Evolutionary conservation across 352 stramenopile species (phyloP).

Genomic region (Phytophthora rubi): DNA sequence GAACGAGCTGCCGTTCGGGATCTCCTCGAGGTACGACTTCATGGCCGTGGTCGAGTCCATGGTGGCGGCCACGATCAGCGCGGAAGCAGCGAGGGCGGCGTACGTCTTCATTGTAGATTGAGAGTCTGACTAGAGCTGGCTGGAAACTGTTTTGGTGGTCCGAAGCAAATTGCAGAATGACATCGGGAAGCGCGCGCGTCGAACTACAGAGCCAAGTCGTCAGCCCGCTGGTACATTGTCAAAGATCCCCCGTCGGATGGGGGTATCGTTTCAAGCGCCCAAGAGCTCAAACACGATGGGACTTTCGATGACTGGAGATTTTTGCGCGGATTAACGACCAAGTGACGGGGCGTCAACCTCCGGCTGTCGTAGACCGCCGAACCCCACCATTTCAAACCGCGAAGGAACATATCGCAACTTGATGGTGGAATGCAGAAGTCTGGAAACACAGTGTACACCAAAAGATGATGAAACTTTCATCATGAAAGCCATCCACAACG

Average conservation of each 20-base stretch:
- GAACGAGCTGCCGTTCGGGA: constrained; percentile 54
- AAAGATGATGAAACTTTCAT: no score
- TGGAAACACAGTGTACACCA: no score
- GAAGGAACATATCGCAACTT: no score
- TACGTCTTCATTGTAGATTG: constrained; percentile 29
- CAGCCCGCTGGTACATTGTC: constrained; percentile 11
- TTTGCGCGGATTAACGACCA: constrained; percentile 7
- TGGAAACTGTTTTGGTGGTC: constrained; percentile 20
- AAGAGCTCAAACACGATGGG: constrained; percentile 22
- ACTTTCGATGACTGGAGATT: constrained; percentile 9
- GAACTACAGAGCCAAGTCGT: constrained; percentile 24
- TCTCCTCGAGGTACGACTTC: constrained; percentile 37
- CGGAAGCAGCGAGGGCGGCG: constrained; percentile 26
- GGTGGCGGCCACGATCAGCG: constrained; percentile 28
- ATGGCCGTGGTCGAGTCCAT: constrained; percentile 26
- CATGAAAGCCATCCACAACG: no score
- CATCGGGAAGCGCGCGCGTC: background rate
- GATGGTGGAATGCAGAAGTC: no score
- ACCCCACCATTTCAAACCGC: background rate
- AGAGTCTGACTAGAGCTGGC: constrained; percentile 11
- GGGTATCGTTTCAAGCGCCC: constrained; percentile 10
- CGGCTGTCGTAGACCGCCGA: constrained; percentile 8
- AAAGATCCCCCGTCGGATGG: constrained; percentile 25
- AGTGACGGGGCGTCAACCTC: constrained; percentile 14
- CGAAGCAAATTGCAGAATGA: constrained; percentile 31